Percentiles rank a stretch among this genome's conserved stretches.
Evolutionary conservation across 495 filamentous ascomycete genomes (phyloP).

Genomic region (Tuber indicum): DNA sequence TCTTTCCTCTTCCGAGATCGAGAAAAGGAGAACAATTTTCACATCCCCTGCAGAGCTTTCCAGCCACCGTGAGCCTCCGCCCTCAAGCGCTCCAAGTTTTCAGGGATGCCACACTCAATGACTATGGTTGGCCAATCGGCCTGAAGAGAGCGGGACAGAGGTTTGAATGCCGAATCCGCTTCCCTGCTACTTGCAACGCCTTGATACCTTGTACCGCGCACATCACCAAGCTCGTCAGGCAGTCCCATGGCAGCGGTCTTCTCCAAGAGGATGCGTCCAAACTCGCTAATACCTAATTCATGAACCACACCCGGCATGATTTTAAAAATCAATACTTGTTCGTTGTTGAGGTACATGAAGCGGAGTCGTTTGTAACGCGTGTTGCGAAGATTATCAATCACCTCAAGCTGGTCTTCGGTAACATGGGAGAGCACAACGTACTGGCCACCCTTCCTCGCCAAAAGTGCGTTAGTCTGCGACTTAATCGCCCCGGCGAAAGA

Average conservation of each 20-base stretch:
- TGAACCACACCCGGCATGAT: slow-evolving; percentile 6
- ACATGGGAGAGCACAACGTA: no score
- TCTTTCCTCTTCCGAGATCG: not conserved
- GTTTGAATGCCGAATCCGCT: not conserved
- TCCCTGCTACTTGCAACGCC: slow-evolving; percentile 8
- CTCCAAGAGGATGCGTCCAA: not conserved
- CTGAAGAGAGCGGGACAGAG: not conserved
- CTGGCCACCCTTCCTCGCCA: no score
- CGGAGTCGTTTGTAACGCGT: no score
- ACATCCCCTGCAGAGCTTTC: slow-evolving; percentile 6
- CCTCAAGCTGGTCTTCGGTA: no score
- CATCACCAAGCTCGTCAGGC: not conserved
- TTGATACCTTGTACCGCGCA: slow-evolving; percentile 1
- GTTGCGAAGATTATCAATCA: no score
- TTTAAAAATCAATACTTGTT: slow-evolving; percentile 8
- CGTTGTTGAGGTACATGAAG: slow-evolving; percentile 1
- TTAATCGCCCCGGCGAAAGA: no score
- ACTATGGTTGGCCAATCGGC: no score
- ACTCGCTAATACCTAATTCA: not conserved
- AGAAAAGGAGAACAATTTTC: slow-evolving; percentile 7
- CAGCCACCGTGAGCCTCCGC: slow-evolving; percentile 10
- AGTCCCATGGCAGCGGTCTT: slow-evolving; percentile 4
- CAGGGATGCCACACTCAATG: slow-evolving; percentile 11
- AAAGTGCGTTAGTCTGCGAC: no score
- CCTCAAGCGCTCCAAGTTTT: slow-evolving; percentile 1